Evolutionary conservation across 73 alveolate species (phyloP).

Genomic region (Paramecium tetraurelia): DNA sequence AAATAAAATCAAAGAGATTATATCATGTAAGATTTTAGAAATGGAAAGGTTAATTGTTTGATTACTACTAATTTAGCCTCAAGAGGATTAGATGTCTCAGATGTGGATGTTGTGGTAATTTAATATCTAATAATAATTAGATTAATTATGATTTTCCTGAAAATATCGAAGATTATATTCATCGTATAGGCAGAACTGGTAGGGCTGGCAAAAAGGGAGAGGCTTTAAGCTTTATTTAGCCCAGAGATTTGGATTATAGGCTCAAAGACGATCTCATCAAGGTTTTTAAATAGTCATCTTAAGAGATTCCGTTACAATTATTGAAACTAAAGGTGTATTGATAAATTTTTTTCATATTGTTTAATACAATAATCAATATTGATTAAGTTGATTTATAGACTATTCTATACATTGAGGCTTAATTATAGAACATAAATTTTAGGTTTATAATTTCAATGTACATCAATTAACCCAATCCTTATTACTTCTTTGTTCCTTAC

Average conservation of each 20-base stretch:
- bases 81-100: conserved; percentile 91
- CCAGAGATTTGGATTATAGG: not conserved
- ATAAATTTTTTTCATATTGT: not conserved
- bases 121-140: not conserved
- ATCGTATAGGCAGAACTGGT: conserved; percentile 97
- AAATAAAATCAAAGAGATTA: conserved; percentile 86
- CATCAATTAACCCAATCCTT: not conserved
- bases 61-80: conserved; percentile 96
- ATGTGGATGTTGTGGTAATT: conserved; percentile 83
- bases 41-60: conserved; percentile 71
- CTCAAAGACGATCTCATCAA: not conserved
- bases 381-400: not conserved
- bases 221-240: conserved; percentile 72
- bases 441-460: not conserved
- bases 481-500: not conserved
- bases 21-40: conserved; percentile 74
- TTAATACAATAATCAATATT: not conserved
- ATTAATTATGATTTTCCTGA: conserved; percentile 90
- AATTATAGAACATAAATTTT: not conserved
- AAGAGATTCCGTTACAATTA: not conserved
- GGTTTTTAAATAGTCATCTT: not conserved
- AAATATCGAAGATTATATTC: conserved; percentile 90
- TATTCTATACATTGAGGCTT: not conserved
- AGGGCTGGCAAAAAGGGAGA: conserved; percentile 85
- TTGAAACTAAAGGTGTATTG: not conserved